A percentile compares a stretch with the other conserved stretches of the same genome.
These are phyloP conservation scores for Pleurotus cornucopiae DNA, from an alignment of 768 basidiomycete genomes.

Conservation along the genomic window DNA sequence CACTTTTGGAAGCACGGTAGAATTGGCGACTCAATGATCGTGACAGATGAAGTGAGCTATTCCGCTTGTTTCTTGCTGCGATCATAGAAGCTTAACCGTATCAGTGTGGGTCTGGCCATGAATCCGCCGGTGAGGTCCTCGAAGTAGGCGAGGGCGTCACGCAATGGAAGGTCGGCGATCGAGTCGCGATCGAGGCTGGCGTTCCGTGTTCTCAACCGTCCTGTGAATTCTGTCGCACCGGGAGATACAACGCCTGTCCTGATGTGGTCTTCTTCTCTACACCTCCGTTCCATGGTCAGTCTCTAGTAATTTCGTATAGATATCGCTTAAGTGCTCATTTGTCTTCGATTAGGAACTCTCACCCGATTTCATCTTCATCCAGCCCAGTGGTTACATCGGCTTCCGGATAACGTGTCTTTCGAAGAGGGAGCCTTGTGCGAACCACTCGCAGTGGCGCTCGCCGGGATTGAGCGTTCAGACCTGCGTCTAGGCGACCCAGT, in stretches of 20 bases:
- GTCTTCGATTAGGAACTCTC: slow-evolving; percentile 41
- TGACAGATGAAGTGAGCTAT: slow-evolving; percentile 53
- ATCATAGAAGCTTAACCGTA: neutral
- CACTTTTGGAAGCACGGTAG: slow-evolving; percentile 73
- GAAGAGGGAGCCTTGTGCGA: slow-evolving; percentile 70
- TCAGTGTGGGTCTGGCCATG: slow-evolving; percentile 67
- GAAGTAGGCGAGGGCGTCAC: slow-evolving; percentile 65
- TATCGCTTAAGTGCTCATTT: slow-evolving; percentile 1
- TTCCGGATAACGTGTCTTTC: slow-evolving; percentile 58
- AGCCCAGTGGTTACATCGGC: slow-evolving; percentile 62
- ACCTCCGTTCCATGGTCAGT: slow-evolving; percentile 59
- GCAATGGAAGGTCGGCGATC: slow-evolving; percentile 62
- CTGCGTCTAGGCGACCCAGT: slow-evolving; percentile 62
- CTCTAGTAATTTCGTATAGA: neutral
- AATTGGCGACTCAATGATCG: slow-evolving; percentile 67
- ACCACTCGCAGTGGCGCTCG: slow-evolving; percentile 62
- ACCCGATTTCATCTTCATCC: slow-evolving; percentile 67
- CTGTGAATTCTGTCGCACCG: slow-evolving; percentile 60
- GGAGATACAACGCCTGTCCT: slow-evolving; percentile 57
- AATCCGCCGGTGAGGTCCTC: slow-evolving; percentile 64
- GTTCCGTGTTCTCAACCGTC: slow-evolving; percentile 61
- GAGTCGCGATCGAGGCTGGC: slow-evolving; percentile 68
- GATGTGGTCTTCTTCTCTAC: slow-evolving; percentile 67
- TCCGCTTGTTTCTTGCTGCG: neutral
- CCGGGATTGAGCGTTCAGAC: slow-evolving; percentile 61